These are phyloP conservation scores for Chloris gayana DNA, from an alignment of 176 grass and related monocot genomes.

Conservation along the genomic window DNA sequence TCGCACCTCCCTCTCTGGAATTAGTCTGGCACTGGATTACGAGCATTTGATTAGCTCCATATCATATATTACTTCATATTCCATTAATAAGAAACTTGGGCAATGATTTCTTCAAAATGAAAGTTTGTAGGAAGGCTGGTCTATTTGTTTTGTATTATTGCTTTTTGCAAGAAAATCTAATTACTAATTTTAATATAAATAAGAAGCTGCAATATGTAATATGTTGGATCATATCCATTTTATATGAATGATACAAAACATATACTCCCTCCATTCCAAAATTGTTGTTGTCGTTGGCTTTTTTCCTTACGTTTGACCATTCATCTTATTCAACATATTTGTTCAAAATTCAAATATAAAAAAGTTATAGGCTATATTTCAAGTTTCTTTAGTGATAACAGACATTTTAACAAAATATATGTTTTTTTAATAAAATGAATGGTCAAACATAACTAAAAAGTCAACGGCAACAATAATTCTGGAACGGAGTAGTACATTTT, in stretches of 20 bases:
- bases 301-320: too few relatives aligned
- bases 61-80: slow-evolving; percentile 6
- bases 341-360: too few relatives aligned
- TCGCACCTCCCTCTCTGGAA: slow-evolving; percentile 60
- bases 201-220: background rate
- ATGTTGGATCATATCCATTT: slow-evolving; percentile 6
- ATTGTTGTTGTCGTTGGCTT: too few relatives aligned
- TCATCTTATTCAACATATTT: too few relatives aligned
- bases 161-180: background rate
- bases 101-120: background rate
- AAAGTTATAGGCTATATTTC: too few relatives aligned
- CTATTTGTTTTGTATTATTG: slow-evolving; percentile 22
- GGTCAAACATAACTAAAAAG: too few relatives aligned
- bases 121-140: background rate
- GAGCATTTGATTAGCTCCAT: slow-evolving; percentile 28
- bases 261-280: too few relatives aligned
- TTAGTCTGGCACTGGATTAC: slow-evolving; percentile 43
- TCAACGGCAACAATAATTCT: too few relatives aligned
- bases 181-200: slow-evolving; percentile 1
- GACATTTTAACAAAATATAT: too few relatives aligned
- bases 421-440: too few relatives aligned
- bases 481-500: too few relatives aligned
- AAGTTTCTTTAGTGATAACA: too few relatives aligned
- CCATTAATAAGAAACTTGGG: background rate
- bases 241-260: slow-evolving; percentile 14